Percentiles rank a stretch among this genome's conserved stretches.
Conservation (phyloP, 257 asterid species). For the Petunia secreta region DNA sequence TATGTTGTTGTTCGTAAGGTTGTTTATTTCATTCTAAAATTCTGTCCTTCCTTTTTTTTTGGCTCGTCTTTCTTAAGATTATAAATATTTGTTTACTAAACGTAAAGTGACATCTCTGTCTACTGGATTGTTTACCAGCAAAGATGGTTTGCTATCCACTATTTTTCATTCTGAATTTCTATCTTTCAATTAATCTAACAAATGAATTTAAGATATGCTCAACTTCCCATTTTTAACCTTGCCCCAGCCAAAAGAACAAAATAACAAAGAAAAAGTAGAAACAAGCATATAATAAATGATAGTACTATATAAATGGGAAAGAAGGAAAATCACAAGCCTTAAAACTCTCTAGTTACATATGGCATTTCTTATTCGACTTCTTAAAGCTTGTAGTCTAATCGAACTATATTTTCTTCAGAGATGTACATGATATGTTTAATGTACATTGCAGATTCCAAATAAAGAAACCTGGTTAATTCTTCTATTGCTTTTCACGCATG, state of each 20-base stretch:
- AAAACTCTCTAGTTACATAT: background rate
- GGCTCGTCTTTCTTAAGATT: background rate
- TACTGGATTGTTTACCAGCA: background rate
- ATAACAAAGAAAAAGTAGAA: background rate
- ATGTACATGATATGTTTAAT: background rate
- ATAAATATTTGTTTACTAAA: background rate
- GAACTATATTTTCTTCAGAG: background rate
- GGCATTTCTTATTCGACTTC: background rate
- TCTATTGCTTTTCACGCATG: background rate
- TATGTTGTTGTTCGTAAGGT: conserved; percentile 91
- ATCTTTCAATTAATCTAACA: background rate
- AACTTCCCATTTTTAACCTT: background rate
- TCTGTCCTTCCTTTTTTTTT: background rate
- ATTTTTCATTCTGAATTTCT: background rate
- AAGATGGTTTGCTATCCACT: conserved; percentile 11
- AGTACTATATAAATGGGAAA: background rate
- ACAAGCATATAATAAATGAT: background rate
- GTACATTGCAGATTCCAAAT: background rate
- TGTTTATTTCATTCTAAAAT: conserved; percentile 17
- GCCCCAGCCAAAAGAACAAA: background rate
- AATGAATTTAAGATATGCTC: background rate
- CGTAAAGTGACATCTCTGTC: background rate
- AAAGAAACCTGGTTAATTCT: background rate
- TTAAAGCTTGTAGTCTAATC: background rate
- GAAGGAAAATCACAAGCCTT: background rate